Evolutionary conservation across 176 grass and related monocot genomes (phyloP).

Genomic region (Luzula sylvatica): DNA sequence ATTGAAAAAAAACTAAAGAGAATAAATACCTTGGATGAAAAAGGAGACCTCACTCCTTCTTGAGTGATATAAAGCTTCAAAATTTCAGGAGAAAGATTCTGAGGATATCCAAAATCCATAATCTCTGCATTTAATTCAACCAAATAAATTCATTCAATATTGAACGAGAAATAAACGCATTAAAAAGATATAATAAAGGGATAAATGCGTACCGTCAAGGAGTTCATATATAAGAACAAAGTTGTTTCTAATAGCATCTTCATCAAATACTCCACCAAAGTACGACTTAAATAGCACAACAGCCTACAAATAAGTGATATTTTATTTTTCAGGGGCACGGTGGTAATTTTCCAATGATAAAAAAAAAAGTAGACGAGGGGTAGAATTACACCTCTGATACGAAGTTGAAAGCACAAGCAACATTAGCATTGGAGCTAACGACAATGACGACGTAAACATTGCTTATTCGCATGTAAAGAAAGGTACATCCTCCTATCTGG

Average conservation of each 20-base stretch:
- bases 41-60: constrained; percentile 90
- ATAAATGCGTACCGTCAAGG: constrained; percentile 77
- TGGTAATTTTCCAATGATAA: not conserved
- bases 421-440: constrained; percentile 87
- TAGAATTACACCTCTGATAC: constrained; percentile 63
- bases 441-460: constrained; percentile 93
- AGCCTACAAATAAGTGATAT: constrained; percentile 34
- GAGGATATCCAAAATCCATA: constrained; percentile 99
- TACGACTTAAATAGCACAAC: constrained; percentile 96
- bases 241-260: constrained; percentile 99
- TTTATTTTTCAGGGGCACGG: not conserved
- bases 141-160: not conserved
- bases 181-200: not conserved
- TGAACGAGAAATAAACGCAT: not conserved
- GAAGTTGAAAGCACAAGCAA: constrained; percentile 90
- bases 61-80: constrained; percentile 99
- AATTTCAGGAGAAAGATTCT: constrained; percentile 98
- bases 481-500: constrained; percentile 84
- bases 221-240: constrained; percentile 99
- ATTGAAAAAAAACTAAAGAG: too few species aligned
- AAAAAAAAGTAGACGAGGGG: not conserved
- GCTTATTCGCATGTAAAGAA: constrained; percentile 94
- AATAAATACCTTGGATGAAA: constrained; percentile 85
- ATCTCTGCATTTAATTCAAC: constrained; percentile 53
- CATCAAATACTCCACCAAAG: constrained; percentile 92